These are phyloP conservation scores for Sclerotinia subarctica DNA, from an alignment of 2,329 filamentous ascomycete genomes.

Conservation along the genomic window DNA sequence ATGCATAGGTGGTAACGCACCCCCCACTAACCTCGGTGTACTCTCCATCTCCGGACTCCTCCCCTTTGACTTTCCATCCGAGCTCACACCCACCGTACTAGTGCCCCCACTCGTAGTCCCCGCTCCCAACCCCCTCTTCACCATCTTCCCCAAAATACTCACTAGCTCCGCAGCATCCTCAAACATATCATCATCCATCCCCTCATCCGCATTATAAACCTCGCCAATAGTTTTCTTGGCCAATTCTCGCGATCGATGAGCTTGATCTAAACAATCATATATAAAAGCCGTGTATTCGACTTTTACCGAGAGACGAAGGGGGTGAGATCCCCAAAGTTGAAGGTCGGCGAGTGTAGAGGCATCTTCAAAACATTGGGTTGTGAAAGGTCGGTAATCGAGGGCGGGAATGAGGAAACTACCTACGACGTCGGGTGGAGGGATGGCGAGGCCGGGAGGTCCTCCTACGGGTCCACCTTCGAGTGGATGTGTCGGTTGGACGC, in stretches of 20 bases:
- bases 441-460: constrained; percentile 40
- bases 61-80: not conserved
- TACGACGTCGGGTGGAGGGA: constrained; percentile 42
- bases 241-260: constrained; percentile 68
- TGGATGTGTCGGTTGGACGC: constrained; percentile 38
- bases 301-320: constrained; percentile 82
- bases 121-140: constrained; percentile 60
- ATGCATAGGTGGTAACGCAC: constrained; percentile 10
- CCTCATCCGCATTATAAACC: constrained; percentile 86
- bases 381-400: constrained; percentile 77
- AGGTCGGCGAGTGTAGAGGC: constrained; percentile 71
- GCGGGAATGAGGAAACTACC: constrained; percentile 78
- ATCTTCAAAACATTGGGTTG: constrained; percentile 75
- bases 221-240: constrained; percentile 83
- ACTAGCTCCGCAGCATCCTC: constrained; percentile 87
- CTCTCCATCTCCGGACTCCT: not conserved
- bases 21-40: not conserved
- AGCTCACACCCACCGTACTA: constrained; percentile 29
- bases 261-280: constrained; percentile 87
- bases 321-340: constrained; percentile 82
- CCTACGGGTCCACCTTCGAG: constrained; percentile 47
- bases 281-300: constrained; percentile 91
- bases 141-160: constrained; percentile 81
- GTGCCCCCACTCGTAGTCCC: constrained; percentile 27
- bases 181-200: constrained; percentile 94